Base-by-base conservation (phyloP, 257 asterid species). In the Fraxinus cuspidata region DNA sequence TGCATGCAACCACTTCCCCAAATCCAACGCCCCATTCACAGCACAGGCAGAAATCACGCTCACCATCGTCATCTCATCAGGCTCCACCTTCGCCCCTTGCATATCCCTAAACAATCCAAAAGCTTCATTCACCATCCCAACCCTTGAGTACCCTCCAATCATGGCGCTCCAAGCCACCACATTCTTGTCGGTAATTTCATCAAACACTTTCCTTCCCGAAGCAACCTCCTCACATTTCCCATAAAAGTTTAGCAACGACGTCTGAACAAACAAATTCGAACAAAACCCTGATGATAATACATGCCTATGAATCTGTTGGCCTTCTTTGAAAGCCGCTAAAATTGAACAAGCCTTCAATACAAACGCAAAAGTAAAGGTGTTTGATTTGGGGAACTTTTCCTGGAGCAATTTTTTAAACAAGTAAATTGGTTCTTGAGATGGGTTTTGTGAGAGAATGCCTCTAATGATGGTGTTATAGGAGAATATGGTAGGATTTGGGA, bases 1-100 rank as follows among this genome's bases (percentile, higher is more conserved):
- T 18, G 77, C 74, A 19, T 92, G 96, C 79, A 92, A 60, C 97
- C 96, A 90, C 73, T 81, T 84, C 83, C 96, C 97, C 78, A 87
- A 74, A 87, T 88, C 97, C 85, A 90, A 85, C 0, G 97, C 93
- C 40, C 93, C 95, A 0, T 87, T 64, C 84, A 78, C 76, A 31
- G 97, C 96, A 81, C 97, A 90, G 0, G 96, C 92, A 12, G 97
- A 92, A 65, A 92, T 82, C 75, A 83, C 95, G 9, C 92, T 79
- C 64, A 83, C 97, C 91, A 91, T 85, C 0, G 97, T 82, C 79
- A 90, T 85, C 89, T 85, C 92, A 80, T 91, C 97, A 27, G 97
- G 92, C 79, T 72, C 81, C 16, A 91, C 89, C 0, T 92, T 91
- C 0, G 81, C 79, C 81, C 51, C 78, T 58, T 86, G 97, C 97